Evolutionary conservation across 176 grass and related monocot species (phyloP).

Genomic region (Aechmea fasciata): DNA sequence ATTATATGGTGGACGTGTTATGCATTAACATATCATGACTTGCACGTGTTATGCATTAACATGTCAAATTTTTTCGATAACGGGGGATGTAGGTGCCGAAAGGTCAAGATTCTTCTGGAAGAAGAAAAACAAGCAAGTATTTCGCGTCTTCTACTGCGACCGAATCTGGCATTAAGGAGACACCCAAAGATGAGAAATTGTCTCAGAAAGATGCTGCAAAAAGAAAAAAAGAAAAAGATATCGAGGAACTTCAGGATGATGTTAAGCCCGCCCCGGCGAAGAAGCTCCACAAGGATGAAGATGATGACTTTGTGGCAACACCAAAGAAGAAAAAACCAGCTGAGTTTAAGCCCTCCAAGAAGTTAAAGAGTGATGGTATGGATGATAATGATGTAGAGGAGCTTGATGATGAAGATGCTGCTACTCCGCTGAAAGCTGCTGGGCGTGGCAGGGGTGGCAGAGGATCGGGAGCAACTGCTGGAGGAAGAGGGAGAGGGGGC

Average conservation of each 20-base stretch:
- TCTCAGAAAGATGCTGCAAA: slow-evolving; percentile 36
- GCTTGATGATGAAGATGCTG: slow-evolving; percentile 44
- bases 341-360: slow-evolving; percentile 52
- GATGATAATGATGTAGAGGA: slow-evolving; percentile 39
- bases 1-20: too few species aligned
- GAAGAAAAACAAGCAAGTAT: slow-evolving; percentile 93
- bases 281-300: slow-evolving; percentile 37
- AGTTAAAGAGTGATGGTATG: slow-evolving; percentile 38
- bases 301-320: slow-evolving; percentile 54
- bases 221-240: slow-evolving; percentile 46
- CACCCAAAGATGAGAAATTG: slow-evolving; percentile 21
- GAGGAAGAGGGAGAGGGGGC: slow-evolving; percentile 75
- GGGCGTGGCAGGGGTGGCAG: slow-evolving; percentile 57
- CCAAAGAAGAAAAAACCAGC: slow-evolving; percentile 37
- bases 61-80: slow-evolving; percentile 4
- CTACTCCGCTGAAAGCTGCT: slow-evolving; percentile 47
- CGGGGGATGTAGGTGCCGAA: slow-evolving; percentile 21
- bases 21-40: too few species aligned
- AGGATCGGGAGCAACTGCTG: slow-evolving; percentile 42
- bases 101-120: slow-evolving; percentile 46
- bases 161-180: slow-evolving; percentile 31
- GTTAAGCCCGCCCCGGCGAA: slow-evolving; percentile 42
- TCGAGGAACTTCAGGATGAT: slow-evolving; percentile 34
- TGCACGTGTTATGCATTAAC: not conserved
- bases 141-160: slow-evolving; percentile 43